A percentile compares a stretch with the other conserved stretches of the same genome.
Conservation (phyloP, 805 yeast species). For the Metschnikowia koreensis region DNA sequence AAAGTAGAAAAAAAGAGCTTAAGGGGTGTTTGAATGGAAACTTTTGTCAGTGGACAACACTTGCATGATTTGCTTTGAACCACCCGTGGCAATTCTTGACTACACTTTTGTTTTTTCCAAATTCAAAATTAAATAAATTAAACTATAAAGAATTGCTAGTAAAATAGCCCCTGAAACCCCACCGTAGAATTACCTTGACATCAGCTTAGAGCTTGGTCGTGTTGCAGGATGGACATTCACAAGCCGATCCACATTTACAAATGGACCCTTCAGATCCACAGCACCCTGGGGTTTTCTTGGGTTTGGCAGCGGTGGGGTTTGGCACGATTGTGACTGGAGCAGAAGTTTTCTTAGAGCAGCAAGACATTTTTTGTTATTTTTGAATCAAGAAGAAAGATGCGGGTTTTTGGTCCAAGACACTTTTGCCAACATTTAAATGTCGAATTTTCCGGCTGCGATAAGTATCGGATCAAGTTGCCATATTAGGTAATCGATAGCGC, state of each 20-base stretch:
- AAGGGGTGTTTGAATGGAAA: too few relatives aligned
- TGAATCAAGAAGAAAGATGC: background rate
- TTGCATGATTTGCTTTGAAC: too few relatives aligned
- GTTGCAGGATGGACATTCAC: slow-evolving; percentile 42
- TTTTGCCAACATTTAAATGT: background rate
- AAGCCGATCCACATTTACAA: slow-evolving; percentile 43
- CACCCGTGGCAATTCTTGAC: too few relatives aligned
- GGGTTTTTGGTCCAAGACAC: background rate
- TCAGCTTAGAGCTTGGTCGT: slow-evolving; percentile 33
- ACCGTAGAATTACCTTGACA: background rate
- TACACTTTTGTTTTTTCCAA: background rate
- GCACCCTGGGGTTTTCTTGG: slow-evolving; percentile 13
- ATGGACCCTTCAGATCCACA: slow-evolving; percentile 33
- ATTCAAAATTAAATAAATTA: background rate
- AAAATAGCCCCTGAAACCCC: background rate
- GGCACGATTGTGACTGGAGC: slow-evolving; percentile 15
- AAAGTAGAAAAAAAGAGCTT: too few relatives aligned
- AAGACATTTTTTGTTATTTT: slow-evolving; percentile 14
- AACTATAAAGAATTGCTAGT: background rate
- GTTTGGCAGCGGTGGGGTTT: slow-evolving; percentile 14
- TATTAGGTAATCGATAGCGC: slow-evolving; percentile 10
- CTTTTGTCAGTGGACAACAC: too few relatives aligned
- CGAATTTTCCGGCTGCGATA: background rate
- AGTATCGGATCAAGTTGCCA: slow-evolving; percentile 12
- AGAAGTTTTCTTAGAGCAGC: slow-evolving; percentile 15